Conservation (phyloP, 2,329 filamentous ascomycete species). For the Scedosporium boydii region DNA sequence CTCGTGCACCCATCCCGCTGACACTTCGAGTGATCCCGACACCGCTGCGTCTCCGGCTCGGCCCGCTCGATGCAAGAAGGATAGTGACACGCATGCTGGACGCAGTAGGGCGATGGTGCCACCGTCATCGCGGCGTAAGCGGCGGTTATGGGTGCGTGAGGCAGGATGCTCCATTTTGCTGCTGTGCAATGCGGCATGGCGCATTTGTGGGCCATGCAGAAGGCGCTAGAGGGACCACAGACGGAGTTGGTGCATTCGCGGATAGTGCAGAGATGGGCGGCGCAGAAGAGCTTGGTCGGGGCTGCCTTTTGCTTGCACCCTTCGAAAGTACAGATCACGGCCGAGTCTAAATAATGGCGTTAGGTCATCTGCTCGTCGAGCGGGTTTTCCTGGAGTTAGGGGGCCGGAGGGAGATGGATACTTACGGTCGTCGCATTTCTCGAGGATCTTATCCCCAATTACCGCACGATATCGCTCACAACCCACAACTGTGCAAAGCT, state of each 20-base stretch:
- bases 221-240: neutral
- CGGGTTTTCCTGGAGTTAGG: neutral
- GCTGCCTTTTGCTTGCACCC: constrained; percentile 4
- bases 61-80: neutral
- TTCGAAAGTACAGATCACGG: constrained; percentile 2
- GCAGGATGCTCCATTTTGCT: neutral
- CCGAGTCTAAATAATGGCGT: neutral
- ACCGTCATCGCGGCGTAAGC: neutral
- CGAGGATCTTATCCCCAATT: neutral
- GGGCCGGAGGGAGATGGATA: neutral
- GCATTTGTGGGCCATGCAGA: constrained; percentile 7
- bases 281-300: neutral
- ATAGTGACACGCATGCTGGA: constrained; percentile 2
- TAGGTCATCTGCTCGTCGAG: neutral
- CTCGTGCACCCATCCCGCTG: neutral
- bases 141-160: neutral
- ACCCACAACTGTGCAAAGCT: constrained; percentile 4
- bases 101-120: neutral
- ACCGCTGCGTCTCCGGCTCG: constrained; percentile 2
- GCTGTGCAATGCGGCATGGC: constrained; percentile 4
- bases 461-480: constrained; percentile 2
- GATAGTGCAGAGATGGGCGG: constrained; percentile 2
- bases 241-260: neutral
- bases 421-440: constrained; percentile 6
- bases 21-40: neutral